phyloP scores from a whole-genome alignment of 2,329 filamentous ascomycete genomes.

The Scedosporium boydii region DNA sequence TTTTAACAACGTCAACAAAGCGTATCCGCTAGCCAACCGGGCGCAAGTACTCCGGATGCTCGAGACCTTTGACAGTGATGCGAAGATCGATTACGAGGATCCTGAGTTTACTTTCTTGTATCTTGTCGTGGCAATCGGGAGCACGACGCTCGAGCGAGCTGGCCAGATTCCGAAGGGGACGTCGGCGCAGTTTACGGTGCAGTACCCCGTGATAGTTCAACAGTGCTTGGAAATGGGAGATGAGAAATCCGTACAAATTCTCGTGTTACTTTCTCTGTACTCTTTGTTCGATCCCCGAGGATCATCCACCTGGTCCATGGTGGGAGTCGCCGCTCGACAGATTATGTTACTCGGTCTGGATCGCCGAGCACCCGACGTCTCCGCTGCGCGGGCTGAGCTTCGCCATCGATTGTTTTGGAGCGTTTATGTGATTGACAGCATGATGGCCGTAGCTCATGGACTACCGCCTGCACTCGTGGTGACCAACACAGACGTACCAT shows the following conservation, averaged over 20 bases:
- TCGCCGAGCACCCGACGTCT: too few species aligned
- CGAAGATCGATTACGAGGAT: too few species aligned
- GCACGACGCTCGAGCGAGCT: slow-evolving; percentile 31
- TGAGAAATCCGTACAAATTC: slow-evolving; percentile 29
- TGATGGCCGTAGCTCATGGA: too few species aligned
- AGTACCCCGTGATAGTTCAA: slow-evolving; percentile 29
- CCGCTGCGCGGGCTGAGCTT: too few species aligned
- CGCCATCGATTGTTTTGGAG: too few species aligned
- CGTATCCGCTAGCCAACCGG: slow-evolving; percentile 34
- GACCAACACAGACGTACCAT: too few species aligned
- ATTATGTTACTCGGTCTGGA: too few species aligned
- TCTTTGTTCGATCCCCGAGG: slow-evolving; percentile 29
- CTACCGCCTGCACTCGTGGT: too few species aligned
- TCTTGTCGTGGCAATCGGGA: slow-evolving; percentile 36
- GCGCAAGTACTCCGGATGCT: slow-evolving; percentile 23
- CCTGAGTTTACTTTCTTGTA: slow-evolving; percentile 10
- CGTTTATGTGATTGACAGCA: too few species aligned
- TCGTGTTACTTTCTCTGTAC: slow-evolving; percentile 31
- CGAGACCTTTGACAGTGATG: slow-evolving; percentile 5
- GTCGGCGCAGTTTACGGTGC: slow-evolving; percentile 22
- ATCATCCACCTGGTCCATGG: too few species aligned
- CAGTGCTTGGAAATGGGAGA: slow-evolving; percentile 26
- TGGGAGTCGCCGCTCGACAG: too few species aligned
- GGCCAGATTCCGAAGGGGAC: slow-evolving; percentile 23
- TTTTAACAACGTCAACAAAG: slow-evolving; percentile 33